Base-by-base conservation (phyloP, 2,329 filamentous ascomycete species). In the Fusarium floridanum region DNA sequence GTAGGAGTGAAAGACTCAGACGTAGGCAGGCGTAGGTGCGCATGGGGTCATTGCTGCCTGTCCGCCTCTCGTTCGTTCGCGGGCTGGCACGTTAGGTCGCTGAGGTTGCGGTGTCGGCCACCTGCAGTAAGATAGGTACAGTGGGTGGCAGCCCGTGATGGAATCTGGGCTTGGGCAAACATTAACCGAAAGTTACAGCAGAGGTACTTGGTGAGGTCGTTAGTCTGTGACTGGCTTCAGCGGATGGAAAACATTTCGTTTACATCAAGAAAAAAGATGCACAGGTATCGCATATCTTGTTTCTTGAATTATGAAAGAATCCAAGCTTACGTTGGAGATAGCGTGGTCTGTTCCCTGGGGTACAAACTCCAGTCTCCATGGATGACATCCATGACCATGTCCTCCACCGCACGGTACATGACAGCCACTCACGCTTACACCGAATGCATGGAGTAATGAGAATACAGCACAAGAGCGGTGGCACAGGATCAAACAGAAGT, bases 1-100 rank as follows among this genome's bases (percentile, higher is more conserved):
- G 50, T 20, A 55, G 48, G 24, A 53, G 27, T 53, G 48, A 32
- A 55, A 32, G 27, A 32, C 48, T 36, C 6, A n/a, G 24, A 24
- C 24, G 16, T 27, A 27, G 45, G 14, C 1, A 14, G 12, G 34
- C 20, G 43, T 50, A 11, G 48, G 36, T 24, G 17, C 10, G 34
- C 48, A 56, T 27, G 27, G 61, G 16, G 48, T 37, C 61, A 64
- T 56, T 56, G 61, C 61, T 64, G 61, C 61, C 61, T 64, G 36
- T 34, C 48, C 24, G 39, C 43, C 29, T 48, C 11, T 24, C 41
- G 37, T 45, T 29, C 11, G 34, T 27, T 32, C 37, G 24, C 16
- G 20, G 29, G 29, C 29, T 60, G 24, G 37, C 17, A 17, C 37
- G 29, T 32, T 45, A 32, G 29, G 29, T 32, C 37, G 29, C 24